Percentiles rank a stretch among this genome's conserved stretches.
These are phyloP conservation scores for Phytophthora podocarpi DNA, from an alignment of 352 stramenopile genomes.

Conservation along the genomic window DNA sequence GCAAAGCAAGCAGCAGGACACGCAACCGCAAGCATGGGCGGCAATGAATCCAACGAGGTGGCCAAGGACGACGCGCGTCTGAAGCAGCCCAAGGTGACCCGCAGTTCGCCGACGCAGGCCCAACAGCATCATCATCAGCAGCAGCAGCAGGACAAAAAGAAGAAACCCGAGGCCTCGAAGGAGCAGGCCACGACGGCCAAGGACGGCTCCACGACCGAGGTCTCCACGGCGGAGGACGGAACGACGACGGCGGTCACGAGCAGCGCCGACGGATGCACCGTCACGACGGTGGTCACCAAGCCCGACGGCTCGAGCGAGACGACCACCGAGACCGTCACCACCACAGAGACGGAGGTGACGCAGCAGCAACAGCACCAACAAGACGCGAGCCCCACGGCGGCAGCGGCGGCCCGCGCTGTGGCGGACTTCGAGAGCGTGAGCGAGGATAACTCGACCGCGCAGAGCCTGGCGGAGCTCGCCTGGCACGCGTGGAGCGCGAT, in stretches of 20 bases:
- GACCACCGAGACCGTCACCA: conserved; percentile 34
- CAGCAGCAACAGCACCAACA: conserved; percentile 17
- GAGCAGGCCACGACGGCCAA: conserved; percentile 13
- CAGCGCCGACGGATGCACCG: conserved; percentile 27
- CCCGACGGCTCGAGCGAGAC: conserved; percentile 34
- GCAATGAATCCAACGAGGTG: conserved; percentile 35
- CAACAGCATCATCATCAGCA: too few relatives aligned
- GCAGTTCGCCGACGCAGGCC: conserved; percentile 6
- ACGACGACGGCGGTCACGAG: conserved; percentile 39
- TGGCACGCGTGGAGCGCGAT: conserved; percentile 39
- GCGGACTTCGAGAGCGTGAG: conserved; percentile 43
- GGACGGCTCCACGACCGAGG: conserved; percentile 19
- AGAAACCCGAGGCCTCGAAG: conserved; percentile 11
- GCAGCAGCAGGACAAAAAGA: conserved; percentile 14
- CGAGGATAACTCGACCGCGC: conserved; percentile 25
- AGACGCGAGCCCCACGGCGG: conserved; percentile 22
- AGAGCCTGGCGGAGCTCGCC: conserved; percentile 31
- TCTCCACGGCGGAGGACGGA: conserved; percentile 24
- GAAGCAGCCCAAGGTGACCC: conserved; percentile 27
- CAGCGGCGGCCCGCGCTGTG: conserved; percentile 22
- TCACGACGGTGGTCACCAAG: conserved; percentile 33
- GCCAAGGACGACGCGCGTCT: conserved; percentile 30
- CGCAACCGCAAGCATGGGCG: conserved; percentile 32
- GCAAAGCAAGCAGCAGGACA: background rate
- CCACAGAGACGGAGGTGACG: conserved; percentile 28